A percentile compares a stretch with the other conserved stretches of the same genome.
phyloP scores from a whole-genome alignment of 768 basidiomycete species.

The Boletus bicolor region DNA sequence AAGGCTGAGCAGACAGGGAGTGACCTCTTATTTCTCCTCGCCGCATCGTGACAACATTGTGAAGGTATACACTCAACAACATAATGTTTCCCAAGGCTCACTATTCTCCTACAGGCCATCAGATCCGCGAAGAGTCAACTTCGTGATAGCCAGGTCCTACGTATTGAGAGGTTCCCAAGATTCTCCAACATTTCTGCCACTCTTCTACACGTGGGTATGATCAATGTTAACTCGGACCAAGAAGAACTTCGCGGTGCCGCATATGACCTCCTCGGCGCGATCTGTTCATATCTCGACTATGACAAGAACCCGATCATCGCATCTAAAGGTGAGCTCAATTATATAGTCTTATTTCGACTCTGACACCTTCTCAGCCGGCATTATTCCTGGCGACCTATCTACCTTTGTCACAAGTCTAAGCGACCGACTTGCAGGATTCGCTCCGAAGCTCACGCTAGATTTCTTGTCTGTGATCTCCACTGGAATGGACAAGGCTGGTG shows the following conservation, averaged over 20 bases:
- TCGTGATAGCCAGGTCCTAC: constrained; percentile 48
- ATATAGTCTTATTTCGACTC: neutral
- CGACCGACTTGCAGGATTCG: constrained; percentile 65
- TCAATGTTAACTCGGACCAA: constrained; percentile 70
- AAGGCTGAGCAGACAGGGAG: constrained; percentile 64
- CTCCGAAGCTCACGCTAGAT: constrained; percentile 84
- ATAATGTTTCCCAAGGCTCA: neutral
- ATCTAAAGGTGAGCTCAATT: constrained; percentile 52
- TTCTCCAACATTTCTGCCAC: constrained; percentile 85
- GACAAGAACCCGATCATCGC: constrained; percentile 70
- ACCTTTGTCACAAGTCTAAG: constrained; percentile 65
- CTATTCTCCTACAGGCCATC: constrained; percentile 48
- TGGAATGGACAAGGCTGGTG: constrained; percentile 48
- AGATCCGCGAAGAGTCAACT: constrained; percentile 72
- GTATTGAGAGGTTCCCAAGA: constrained; percentile 65
- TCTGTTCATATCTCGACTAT: constrained; percentile 74
- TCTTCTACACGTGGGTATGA: constrained; percentile 80
- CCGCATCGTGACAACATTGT: constrained; percentile 66
- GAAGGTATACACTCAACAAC: constrained; percentile 45
- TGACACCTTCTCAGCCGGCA: constrained; percentile 47
- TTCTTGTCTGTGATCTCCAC: constrained; percentile 83
- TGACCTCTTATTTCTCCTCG: constrained; percentile 76
- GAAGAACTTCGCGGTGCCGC: constrained; percentile 77
- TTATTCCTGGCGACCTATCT: constrained; percentile 63
- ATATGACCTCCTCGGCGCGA: constrained; percentile 73